Percentiles rank a stretch among this genome's conserved stretches.
Evolutionary conservation across 2,329 filamentous ascomycete species (phyloP).

Genomic region (Diaporthe ampelina): DNA sequence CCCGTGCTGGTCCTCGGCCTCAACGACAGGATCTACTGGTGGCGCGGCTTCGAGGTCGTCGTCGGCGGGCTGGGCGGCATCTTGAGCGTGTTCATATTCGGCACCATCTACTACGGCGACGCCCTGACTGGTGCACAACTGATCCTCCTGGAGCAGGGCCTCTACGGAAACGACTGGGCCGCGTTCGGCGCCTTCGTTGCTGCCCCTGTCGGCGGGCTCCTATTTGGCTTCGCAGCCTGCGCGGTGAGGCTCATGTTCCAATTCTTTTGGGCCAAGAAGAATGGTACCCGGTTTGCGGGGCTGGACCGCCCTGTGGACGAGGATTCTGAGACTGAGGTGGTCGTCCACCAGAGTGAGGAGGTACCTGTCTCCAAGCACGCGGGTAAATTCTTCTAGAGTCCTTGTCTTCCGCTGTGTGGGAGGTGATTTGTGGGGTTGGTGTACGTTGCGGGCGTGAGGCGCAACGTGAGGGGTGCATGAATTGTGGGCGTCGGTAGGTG

Average conservation of each 20-base stretch:
- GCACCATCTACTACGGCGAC: constrained; percentile 81
- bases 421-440: not conserved
- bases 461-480: not conserved
- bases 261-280: constrained; percentile 68
- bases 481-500: not conserved
- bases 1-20: constrained; percentile 83
- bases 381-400: constrained; percentile 67
- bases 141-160: constrained; percentile 78
- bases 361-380: constrained; percentile 51
- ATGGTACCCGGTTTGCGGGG: constrained; percentile 75
- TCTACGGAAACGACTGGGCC: constrained; percentile 85
- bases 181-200: constrained; percentile 87
- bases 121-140: constrained; percentile 74
- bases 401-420: constrained; percentile 31
- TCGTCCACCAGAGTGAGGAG: constrained; percentile 47
- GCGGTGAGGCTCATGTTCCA: constrained; percentile 70
- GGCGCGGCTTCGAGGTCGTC: constrained; percentile 85
- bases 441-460: not conserved
- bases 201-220: constrained; percentile 80
- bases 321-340: constrained; percentile 29
- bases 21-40: constrained; percentile 75
- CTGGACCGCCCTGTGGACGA: constrained; percentile 67
- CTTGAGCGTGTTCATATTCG: constrained; percentile 85
- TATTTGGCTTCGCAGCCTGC: constrained; percentile 78
- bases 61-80: constrained; percentile 83